Conservation (phyloP, 345 rosid genomes). For the Citrus medica region DNA sequence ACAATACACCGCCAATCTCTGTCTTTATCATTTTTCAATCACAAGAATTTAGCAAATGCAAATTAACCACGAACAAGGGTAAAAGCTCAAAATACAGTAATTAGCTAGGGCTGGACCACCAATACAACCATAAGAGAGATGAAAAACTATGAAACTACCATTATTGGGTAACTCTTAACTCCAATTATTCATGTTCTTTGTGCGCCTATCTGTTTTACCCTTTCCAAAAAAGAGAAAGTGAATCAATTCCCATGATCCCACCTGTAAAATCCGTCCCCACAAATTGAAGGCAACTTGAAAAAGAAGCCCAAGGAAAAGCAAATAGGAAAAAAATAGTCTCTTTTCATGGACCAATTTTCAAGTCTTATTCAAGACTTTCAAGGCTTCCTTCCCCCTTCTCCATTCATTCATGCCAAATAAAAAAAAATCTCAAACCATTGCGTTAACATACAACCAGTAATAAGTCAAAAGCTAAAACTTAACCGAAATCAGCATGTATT, state of each 20-base stretch:
- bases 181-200: slow-evolving; percentile 17
- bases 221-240: slow-evolving; percentile 8
- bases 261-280: background rate
- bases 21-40: no score
- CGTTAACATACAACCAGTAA: no score
- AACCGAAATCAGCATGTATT: slow-evolving; percentile 39
- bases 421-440: background rate
- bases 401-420: background rate
- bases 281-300: background rate
- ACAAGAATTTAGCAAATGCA: no score
- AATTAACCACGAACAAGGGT: no score
- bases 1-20: no score
- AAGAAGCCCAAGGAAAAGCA: background rate
- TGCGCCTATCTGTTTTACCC: background rate
- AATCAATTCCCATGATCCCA: background rate
- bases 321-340: background rate
- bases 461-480: background rate
- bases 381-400: background rate
- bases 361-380: background rate
- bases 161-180: background rate
- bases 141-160: background rate
- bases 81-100: background rate
- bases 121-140: background rate
- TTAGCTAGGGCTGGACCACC: background rate
- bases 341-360: background rate